Evolutionary conservation across 805 yeast genomes (phyloP).

Genomic region (Lipomyces spencermartinsiae): DNA sequence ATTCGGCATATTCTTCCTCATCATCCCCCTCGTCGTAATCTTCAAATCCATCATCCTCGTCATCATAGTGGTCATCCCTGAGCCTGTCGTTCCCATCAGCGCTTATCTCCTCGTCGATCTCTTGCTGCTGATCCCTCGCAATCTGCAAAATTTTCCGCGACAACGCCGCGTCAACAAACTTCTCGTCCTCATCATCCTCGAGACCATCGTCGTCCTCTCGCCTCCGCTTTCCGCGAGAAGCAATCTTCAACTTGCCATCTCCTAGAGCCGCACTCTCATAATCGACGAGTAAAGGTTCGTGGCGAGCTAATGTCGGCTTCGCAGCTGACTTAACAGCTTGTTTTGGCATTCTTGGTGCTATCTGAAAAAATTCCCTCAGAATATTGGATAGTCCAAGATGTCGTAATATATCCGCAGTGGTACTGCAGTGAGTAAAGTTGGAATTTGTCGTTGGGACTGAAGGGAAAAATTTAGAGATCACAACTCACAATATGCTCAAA

Average conservation of each 20-base stretch:
- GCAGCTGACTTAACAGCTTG: background rate
- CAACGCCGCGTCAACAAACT: slow-evolving; percentile 75
- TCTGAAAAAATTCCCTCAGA: background rate
- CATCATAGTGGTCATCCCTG: slow-evolving; percentile 54
- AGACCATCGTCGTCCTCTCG: slow-evolving; percentile 18
- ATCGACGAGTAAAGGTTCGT: slow-evolving; percentile 32
- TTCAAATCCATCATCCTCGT: slow-evolving; percentile 53
- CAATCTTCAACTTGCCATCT: slow-evolving; percentile 25
- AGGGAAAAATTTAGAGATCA: background rate
- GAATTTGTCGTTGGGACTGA: background rate
- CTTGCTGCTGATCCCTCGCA: slow-evolving; percentile 93
- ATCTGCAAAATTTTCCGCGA: slow-evolving; percentile 86
- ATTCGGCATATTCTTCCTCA: slow-evolving; percentile 56
- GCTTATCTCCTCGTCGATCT: slow-evolving; percentile 73
- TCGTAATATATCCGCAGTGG: background rate
- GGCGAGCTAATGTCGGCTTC: slow-evolving; percentile 12
- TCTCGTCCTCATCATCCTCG: slow-evolving; percentile 59
- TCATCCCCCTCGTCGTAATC: slow-evolving; percentile 53
- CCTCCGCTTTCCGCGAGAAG: slow-evolving; percentile 5
- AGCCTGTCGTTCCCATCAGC: slow-evolving; percentile 26
- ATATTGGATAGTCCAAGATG: background rate
- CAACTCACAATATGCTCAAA: background rate
- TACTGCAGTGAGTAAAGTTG: background rate
- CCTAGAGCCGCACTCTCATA: slow-evolving; percentile 34
- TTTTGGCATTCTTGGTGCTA: background rate